phyloP scores from a whole-genome alignment of 305 asterid species.

The Fraxinus sp. region DNA sequence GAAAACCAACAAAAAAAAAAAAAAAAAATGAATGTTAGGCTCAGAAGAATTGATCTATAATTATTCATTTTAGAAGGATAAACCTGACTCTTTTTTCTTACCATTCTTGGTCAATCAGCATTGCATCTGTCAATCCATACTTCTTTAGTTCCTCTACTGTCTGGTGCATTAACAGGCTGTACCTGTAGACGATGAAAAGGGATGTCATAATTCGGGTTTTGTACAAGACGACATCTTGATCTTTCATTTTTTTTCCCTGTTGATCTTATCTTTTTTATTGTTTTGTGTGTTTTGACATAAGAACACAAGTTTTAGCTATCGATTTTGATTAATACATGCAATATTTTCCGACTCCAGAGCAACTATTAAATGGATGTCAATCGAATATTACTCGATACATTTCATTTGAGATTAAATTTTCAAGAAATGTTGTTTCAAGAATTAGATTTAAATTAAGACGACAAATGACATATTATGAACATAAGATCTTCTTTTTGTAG shows the following conservation, averaged over 20 bases:
- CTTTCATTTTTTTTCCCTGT: background rate
- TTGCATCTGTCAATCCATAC: constrained; percentile 64
- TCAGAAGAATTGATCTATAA: background rate
- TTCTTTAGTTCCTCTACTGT: constrained; percentile 49
- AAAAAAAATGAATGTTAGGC: too few species aligned
- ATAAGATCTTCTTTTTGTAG: too few species aligned
- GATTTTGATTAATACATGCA: too few species aligned
- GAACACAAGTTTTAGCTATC: background rate
- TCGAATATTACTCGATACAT: background rate
- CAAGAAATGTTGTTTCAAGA: background rate
- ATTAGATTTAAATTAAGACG: background rate
- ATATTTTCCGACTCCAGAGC: background rate
- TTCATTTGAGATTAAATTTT: background rate
- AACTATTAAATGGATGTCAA: background rate
- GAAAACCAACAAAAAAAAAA: background rate
- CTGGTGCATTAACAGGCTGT: constrained; percentile 67
- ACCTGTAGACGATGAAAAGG: constrained; percentile 38
- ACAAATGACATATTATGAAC: background rate
- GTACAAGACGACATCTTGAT: background rate
- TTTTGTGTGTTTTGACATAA: background rate
- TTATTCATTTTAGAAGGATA: background rate
- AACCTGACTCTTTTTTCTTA: constrained; percentile 11
- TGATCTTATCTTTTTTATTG: background rate
- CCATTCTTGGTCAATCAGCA: constrained; percentile 82
- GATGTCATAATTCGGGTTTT: background rate